phyloP scores from a whole-genome alignment of 2,329 filamentous ascomycete species.

The Verticillium nubilum region DNA sequence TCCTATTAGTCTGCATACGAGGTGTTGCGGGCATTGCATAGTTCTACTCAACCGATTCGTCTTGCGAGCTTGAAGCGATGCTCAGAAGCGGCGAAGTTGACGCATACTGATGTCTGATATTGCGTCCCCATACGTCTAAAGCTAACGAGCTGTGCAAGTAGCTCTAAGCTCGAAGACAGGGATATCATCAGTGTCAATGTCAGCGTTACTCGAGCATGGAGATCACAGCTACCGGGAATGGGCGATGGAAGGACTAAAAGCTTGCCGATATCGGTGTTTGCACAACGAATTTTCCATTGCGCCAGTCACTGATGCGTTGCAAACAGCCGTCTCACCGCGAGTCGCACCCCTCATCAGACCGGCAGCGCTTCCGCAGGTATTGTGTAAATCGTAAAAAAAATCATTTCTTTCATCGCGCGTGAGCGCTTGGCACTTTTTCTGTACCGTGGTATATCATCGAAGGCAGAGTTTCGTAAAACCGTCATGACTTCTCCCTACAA shows the following conservation, averaged over 20 bases:
- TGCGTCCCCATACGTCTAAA: no score
- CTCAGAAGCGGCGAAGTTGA: no score
- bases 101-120: no score
- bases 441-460: background rate
- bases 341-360: background rate
- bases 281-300: no score
- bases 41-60: background rate
- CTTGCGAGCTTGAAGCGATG: background rate
- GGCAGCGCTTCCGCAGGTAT: background rate
- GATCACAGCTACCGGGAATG: no score
- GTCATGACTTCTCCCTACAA: background rate
- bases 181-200: no score
- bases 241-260: no score
- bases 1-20: background rate
- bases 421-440: background rate
- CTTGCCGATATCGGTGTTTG: background rate
- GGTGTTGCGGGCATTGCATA: background rate
- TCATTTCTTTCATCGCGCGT: background rate
- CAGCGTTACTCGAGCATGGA: no score
- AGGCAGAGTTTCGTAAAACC: background rate
- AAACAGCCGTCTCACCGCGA: background rate
- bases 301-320: background rate
- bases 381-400: background rate
- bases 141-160: no score
- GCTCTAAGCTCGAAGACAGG: no score